Conservation (phyloP, 1,139 yeast genomes). For the Debaryomyces robertsiae region DNA sequence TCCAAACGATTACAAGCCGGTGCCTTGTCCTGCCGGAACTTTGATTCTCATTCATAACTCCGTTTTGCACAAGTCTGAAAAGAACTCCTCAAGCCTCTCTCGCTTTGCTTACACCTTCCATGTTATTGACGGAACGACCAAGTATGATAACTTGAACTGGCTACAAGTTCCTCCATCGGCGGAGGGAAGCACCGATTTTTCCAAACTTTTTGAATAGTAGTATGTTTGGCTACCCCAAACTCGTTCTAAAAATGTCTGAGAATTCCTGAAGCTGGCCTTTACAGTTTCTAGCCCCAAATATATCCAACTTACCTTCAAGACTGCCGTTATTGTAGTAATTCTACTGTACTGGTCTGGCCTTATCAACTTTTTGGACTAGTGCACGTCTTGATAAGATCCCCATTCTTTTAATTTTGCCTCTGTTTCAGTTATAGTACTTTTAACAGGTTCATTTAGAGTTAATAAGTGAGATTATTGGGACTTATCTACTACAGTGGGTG, state of each 20-base stretch:
- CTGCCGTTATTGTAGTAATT: background rate
- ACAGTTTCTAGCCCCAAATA: too few species aligned
- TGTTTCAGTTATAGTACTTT: conserved; percentile 1
- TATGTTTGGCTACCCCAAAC: too few species aligned
- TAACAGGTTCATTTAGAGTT: background rate
- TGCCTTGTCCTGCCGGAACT: conserved; percentile 73
- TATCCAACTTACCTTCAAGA: too few species aligned
- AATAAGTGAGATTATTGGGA: background rate
- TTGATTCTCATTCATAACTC: conserved; percentile 69
- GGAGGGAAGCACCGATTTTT: conserved; percentile 63
- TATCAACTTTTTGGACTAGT: conserved; percentile 5
- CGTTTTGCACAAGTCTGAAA: conserved; percentile 71
- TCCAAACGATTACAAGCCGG: conserved; percentile 44
- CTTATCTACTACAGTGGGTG: too few species aligned
- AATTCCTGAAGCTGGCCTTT: too few species aligned
- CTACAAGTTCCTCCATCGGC: conserved; percentile 66
- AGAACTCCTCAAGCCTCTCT: conserved; percentile 55
- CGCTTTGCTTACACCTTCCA: conserved; percentile 83
- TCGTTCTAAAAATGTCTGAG: too few species aligned
- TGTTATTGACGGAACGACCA: conserved; percentile 63
- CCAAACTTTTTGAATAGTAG: conserved; percentile 39
- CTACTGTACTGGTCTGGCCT: background rate
- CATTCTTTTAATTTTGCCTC: conserved; percentile 4
- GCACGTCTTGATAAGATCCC: conserved; percentile 7
- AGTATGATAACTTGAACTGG: conserved; percentile 72